phyloP scores from a whole-genome alignment of 2,329 filamentous ascomycete species.

The Torrubiella hemipterigena region DNA sequence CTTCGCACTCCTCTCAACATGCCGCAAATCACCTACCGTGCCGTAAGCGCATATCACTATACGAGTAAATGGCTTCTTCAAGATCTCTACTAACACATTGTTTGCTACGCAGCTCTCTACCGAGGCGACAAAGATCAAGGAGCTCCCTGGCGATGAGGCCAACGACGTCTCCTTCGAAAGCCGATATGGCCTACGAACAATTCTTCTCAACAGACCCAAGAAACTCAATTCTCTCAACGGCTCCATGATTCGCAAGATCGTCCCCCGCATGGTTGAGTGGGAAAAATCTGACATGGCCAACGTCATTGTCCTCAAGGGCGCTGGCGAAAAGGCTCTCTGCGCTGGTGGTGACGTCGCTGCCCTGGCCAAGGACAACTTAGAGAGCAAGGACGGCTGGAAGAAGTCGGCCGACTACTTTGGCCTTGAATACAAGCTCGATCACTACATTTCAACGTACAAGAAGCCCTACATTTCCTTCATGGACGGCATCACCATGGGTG shows the following conservation, averaged over 20 bases:
- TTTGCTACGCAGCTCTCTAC: conserved; percentile 17
- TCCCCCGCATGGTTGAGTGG: conserved; percentile 84
- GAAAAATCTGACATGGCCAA: conserved; percentile 90
- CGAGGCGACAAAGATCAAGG: conserved; percentile 30
- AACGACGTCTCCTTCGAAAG: conserved; percentile 91
- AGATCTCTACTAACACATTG: conserved; percentile 1
- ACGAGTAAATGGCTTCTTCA: too few species aligned
- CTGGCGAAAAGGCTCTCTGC: conserved; percentile 76
- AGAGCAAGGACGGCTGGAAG: conserved; percentile 57
- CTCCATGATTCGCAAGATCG: conserved; percentile 92
- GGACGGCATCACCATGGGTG: conserved; percentile 98
- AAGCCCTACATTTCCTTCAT: conserved; percentile 95
- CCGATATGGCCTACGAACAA: conserved; percentile 77
- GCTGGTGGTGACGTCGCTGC: conserved; percentile 83
- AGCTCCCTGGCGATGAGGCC: conserved; percentile 57
- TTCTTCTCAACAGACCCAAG: conserved; percentile 85
- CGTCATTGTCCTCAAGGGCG: conserved; percentile 82
- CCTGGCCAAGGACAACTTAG: conserved; percentile 62
- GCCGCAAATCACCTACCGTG: too few species aligned
- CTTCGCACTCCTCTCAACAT: conserved; percentile 41
- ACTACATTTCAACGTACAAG: conserved; percentile 82
- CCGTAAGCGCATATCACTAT: too few species aligned
- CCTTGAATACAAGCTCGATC: conserved; percentile 92
- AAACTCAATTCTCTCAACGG: conserved; percentile 88
- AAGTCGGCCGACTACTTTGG: conserved; percentile 77